phyloP scores from a whole-genome alignment of 2,329 filamentous ascomycete species.

The Bisporella sp. region DNA sequence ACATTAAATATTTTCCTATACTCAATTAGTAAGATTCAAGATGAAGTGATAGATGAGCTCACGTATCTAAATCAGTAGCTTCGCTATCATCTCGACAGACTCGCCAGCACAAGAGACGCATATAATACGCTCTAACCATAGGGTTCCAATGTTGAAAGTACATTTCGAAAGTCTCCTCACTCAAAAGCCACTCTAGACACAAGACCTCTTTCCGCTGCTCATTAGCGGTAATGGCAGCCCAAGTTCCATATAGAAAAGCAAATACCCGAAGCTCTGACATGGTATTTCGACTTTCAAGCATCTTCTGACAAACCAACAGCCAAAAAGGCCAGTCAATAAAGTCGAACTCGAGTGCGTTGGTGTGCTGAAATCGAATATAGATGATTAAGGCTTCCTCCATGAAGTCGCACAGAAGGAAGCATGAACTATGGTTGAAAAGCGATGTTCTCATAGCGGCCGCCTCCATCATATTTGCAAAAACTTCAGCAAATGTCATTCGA shows the following conservation, averaged over 20 bases:
- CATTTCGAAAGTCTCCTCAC: constrained; percentile 54
- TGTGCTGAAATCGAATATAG: constrained; percentile 49
- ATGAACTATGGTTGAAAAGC: constrained; percentile 62
- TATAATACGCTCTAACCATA: constrained; percentile 71
- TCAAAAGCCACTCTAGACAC: constrained; percentile 56
- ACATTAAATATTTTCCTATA: constrained; percentile 49
- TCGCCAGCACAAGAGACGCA: constrained; percentile 66
- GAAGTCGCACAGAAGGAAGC: constrained; percentile 68
- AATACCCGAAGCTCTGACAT: constrained; percentile 65
- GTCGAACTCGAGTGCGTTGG: constrained; percentile 28
- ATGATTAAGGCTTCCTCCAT: constrained; percentile 62
- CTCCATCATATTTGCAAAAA: constrained; percentile 55
- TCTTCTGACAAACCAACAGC: constrained; percentile 57
- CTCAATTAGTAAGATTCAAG: constrained; percentile 17
- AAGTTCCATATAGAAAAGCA: constrained; percentile 59
- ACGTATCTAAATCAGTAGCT: constrained; percentile 47
- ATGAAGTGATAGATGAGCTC: constrained; percentile 28
- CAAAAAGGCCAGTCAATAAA: constrained; percentile 61
- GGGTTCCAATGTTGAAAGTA: constrained; percentile 72
- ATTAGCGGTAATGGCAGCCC: constrained; percentile 51
- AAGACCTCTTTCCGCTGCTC: constrained; percentile 51
- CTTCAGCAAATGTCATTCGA: constrained; percentile 53
- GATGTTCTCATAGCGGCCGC: constrained; percentile 56
- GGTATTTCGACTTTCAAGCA: constrained; percentile 64
- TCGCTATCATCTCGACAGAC: constrained; percentile 54